These are phyloP conservation scores for Gonapodya sp. DNA, from an alignment of 192 early-diverging fungal species.

Conservation along the genomic window DNA sequence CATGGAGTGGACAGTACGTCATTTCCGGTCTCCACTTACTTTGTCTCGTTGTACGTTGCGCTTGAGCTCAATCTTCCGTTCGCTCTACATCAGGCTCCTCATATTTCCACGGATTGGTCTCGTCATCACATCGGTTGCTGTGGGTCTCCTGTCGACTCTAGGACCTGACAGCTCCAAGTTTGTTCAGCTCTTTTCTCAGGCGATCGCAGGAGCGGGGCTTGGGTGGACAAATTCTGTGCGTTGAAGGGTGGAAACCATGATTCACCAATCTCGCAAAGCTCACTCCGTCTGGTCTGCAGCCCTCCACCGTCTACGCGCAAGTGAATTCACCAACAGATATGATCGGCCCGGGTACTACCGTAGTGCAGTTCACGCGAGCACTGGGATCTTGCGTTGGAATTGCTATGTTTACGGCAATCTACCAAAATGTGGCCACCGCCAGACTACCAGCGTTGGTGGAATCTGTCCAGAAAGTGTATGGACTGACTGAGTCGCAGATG, in stretches of 20 bases:
- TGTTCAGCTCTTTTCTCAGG: neutral
- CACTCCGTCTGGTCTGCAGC: neutral
- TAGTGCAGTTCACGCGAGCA: neutral
- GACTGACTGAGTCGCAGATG: neutral
- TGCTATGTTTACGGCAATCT: neutral
- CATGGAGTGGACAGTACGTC: neutral
- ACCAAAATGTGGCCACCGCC: neutral
- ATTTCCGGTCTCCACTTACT: neutral
- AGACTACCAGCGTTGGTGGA: neutral
- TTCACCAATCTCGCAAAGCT: neutral
- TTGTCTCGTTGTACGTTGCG: too few species aligned
- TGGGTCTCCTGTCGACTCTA: neutral
- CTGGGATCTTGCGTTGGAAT: neutral
- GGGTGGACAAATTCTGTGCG: neutral
- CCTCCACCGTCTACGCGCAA: neutral
- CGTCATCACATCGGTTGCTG: neutral
- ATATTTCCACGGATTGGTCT: slow-evolving; percentile 3
- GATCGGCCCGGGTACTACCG: neutral
- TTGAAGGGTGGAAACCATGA: neutral
- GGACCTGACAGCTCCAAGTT: neutral
- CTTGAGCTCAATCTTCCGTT: neutral
- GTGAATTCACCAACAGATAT: neutral
- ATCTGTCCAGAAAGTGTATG: neutral
- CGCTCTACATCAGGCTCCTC: neutral
- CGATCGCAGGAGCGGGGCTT: neutral